A percentile compares a stretch with the other conserved stretches of the same genome.
These are phyloP conservation scores for Theobroma grandiflorum DNA, from an alignment of 441 rosid genomes.

Conservation along the genomic window DNA sequence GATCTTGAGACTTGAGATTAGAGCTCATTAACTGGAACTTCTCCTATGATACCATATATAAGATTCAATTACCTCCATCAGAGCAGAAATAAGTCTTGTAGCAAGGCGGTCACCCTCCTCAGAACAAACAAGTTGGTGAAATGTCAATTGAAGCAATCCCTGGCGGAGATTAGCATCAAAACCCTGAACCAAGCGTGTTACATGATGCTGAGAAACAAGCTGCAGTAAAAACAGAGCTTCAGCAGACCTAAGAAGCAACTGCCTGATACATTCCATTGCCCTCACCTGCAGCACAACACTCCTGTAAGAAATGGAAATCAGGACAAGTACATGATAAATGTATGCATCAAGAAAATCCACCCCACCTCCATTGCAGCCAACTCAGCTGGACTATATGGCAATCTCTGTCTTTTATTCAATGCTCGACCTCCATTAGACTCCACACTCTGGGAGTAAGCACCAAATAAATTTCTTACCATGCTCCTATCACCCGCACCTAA, in stretches of 20 bases:
- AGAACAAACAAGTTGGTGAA: slow-evolving; percentile 90
- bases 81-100: slow-evolving; percentile 81
- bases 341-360: slow-evolving; percentile 27
- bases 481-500: slow-evolving; percentile 71
- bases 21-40: slow-evolving; percentile 23
- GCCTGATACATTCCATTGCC: slow-evolving; percentile 97
- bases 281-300: slow-evolving; percentile 66
- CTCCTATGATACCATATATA: background rate
- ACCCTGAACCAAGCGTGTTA: slow-evolving; percentile 83
- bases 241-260: slow-evolving; percentile 94
- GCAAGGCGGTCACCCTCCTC: slow-evolving; percentile 96
- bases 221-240: slow-evolving; percentile 95
- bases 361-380: slow-evolving; percentile 95
- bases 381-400: slow-evolving; percentile 88
- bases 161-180: slow-evolving; percentile 73
- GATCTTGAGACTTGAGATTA: slow-evolving; percentile 11
- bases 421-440: slow-evolving; percentile 72
- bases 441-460: slow-evolving; percentile 57
- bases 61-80: slow-evolving; percentile 79
- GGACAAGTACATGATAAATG: slow-evolving; percentile 7
- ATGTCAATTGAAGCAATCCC: slow-evolving; percentile 79
- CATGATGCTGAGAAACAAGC: slow-evolving; percentile 89
- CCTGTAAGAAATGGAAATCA: slow-evolving; percentile 4
- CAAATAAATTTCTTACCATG: slow-evolving; percentile 80
- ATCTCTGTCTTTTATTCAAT: slow-evolving; percentile 80